A percentile compares a stretch with the other conserved stretches of the same genome.
phyloP scores from a whole-genome alignment of 2,329 filamentous ascomycete genomes.

The Juglanconis sp. region DNA sequence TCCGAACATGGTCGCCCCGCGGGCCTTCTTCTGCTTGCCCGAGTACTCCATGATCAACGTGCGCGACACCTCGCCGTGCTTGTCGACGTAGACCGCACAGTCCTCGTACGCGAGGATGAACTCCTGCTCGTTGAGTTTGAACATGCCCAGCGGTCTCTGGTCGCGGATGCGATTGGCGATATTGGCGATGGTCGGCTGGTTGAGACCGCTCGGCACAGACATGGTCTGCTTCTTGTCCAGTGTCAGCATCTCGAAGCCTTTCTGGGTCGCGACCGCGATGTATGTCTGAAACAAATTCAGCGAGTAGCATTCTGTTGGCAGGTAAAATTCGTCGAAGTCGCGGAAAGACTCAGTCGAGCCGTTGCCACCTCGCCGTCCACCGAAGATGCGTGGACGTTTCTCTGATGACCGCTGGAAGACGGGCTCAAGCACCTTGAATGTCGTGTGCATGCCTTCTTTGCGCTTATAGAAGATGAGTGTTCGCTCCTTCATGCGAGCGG shows the following conservation, averaged over 20 bases:
- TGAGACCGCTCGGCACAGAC: conserved; percentile 80
- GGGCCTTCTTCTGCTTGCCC: conserved; percentile 76
- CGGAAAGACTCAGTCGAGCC: conserved; percentile 93
- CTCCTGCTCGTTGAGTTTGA: conserved; percentile 85
- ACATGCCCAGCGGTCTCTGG: conserved; percentile 90
- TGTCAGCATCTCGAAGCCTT: conserved; percentile 93
- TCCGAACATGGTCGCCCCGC: conserved; percentile 82
- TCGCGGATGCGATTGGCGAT: conserved; percentile 81
- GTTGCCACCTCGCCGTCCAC: conserved; percentile 53
- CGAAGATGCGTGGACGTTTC: conserved; percentile 69
- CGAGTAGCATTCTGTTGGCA: conserved; percentile 89
- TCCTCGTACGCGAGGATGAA: conserved; percentile 94
- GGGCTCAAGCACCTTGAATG: conserved; percentile 94
- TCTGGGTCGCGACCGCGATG: conserved; percentile 84
- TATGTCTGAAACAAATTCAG: conserved; percentile 96
- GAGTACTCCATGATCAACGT: conserved; percentile 98
- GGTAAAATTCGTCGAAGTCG: conserved; percentile 98
- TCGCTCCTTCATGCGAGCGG: conserved; percentile 94
- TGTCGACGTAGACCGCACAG: conserved; percentile 96
- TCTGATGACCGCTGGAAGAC: conserved; percentile 90
- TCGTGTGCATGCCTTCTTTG: conserved; percentile 85
- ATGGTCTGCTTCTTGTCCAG: conserved; percentile 96
- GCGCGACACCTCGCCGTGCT: conserved; percentile 91
- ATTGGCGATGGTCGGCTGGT: conserved; percentile 72
- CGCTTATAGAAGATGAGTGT: conserved; percentile 97